A percentile compares a stretch with the other conserved stretches of the same genome.
These are phyloP conservation scores for Bocquillonia castaneifolia DNA, from an alignment of 441 rosid species.

Conservation along the genomic window DNA sequence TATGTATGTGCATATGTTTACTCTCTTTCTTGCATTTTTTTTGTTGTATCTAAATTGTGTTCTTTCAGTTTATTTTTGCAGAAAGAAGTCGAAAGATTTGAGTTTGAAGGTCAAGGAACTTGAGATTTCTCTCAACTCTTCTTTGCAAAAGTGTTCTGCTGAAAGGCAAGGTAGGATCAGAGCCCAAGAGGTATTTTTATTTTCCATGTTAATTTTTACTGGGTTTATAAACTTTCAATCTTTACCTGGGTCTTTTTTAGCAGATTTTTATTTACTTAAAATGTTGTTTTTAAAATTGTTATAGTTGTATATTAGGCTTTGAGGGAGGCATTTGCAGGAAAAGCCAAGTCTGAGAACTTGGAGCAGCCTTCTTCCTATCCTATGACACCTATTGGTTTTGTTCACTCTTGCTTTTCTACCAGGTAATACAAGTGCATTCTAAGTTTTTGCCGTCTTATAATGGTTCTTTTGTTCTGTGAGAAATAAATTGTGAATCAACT, in stretches of 20 bases:
- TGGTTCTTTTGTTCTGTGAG: not conserved
- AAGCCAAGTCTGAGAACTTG: no score
- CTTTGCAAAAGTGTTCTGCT: slow-evolving; percentile 55
- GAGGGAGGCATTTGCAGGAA: slow-evolving; percentile 49
- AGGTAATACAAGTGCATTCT: slow-evolving; percentile 37
- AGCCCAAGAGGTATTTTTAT: slow-evolving; percentile 59
- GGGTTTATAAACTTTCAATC: not conserved
- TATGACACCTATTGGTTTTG: slow-evolving; percentile 67
- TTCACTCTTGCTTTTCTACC: slow-evolving; percentile 84
- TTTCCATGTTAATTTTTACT: not conserved
- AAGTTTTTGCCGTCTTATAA: not conserved
- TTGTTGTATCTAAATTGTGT: not conserved
- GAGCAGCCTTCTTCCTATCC: slow-evolving; percentile 71
- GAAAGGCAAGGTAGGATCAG: slow-evolving; percentile 84
- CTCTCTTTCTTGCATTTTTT: not conserved
- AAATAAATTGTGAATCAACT: not conserved
- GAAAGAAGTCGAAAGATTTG: slow-evolving; percentile 33
- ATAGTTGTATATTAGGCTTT: slow-evolving; percentile 37
- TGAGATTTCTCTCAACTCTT: slow-evolving; percentile 50
- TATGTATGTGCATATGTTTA: slow-evolving; percentile 31
- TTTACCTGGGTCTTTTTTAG: not conserved
- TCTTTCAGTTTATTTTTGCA: slow-evolving; percentile 41
- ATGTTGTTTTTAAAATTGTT: not conserved
- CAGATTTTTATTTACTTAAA: not conserved
- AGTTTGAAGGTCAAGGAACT: slow-evolving; percentile 40